Evolutionary conservation across 2,329 filamentous ascomycete genomes (phyloP), one percentile per base, ranked within the genome.

Genomic region (Claviceps sorghi): DNA sequence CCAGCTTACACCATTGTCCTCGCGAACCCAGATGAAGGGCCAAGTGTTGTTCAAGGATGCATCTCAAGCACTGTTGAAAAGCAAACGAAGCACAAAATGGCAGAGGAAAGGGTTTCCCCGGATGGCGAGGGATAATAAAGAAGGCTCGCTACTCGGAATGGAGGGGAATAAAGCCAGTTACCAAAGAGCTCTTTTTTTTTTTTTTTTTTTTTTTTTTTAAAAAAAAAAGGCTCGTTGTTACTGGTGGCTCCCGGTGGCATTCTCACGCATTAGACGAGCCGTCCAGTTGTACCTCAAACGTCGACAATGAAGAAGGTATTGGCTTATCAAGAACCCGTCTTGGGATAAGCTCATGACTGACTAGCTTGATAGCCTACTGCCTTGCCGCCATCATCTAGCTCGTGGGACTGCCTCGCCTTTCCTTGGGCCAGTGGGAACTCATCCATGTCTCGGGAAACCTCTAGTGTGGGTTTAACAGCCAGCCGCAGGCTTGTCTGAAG

Each of bases 401-500:
- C 50, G 36, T 47, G 52, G 48, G 32, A 30, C 50, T 53, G 48
- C 49, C 36, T 48, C 19, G 52, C 50, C 48, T 44, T 52, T 42
- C 40, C 10, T 30, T 46, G 41, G 44, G 41, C 54, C 54, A 57
- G 52, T 55, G 50, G 53, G 54, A 56, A 56, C 51, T 52, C 54
- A 54, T 58, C 54, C 59, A 63, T 63, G 58, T 61, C 60, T 63
- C 58, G 57, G 57, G 57, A 58, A 43, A 58, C 50, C 54, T 53
- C 57, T 54, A 54, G 45, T 52, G 53, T 55, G 53, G 48, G 38
- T 47, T 59, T 53, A 48, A 49, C 41, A 43, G 47, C 48, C 45
- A 51, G 52, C 49, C 45, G 44, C 52, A 51, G 49, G 32, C 43
- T 47, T 38, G 52, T 45, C 30, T 29, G 50, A 55, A 56, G 56